These are phyloP conservation scores for Phytopythium ostracodes DNA, from an alignment of 352 stramenopile genomes.

Conservation along the genomic window DNA sequence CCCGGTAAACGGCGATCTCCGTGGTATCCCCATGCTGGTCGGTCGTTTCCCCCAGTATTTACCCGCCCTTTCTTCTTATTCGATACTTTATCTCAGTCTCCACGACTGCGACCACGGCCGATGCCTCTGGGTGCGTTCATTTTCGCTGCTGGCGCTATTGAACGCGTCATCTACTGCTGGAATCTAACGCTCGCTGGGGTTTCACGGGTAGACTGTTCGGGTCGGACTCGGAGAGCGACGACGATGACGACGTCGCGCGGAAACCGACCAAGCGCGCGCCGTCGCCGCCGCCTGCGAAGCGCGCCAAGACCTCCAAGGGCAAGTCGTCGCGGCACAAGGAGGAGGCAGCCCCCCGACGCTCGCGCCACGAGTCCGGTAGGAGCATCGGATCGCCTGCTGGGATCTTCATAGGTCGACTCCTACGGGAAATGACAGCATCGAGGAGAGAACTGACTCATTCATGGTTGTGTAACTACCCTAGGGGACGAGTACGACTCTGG, in stretches of 20 bases:
- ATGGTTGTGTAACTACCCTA: not conserved
- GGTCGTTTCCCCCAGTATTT: not conserved
- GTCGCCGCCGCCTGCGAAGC: constrained; percentile 37
- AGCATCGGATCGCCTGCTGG: too few species aligned
- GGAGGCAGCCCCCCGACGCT: constrained; percentile 10
- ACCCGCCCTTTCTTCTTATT: constrained; percentile 1
- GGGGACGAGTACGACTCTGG: constrained; percentile 84
- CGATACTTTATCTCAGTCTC: constrained; percentile 17
- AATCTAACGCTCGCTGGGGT: not conserved
- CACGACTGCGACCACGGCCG: constrained; percentile 41
- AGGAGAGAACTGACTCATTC: not conserved
- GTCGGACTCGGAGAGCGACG: constrained; percentile 85
- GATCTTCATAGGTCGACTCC: not conserved
- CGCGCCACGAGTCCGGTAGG: constrained; percentile 22
- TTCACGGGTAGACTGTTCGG: constrained; percentile 73
- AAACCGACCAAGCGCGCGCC: constrained; percentile 39
- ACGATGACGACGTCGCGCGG: constrained; percentile 34
- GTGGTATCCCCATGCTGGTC: not conserved
- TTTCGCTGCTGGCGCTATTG: not conserved
- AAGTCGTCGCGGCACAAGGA: constrained; percentile 12
- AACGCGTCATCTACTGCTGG: not conserved
- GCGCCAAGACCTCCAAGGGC: constrained; percentile 30
- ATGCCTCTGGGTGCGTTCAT: constrained; percentile 58
- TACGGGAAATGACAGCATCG: not conserved
- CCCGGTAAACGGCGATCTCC: constrained; percentile 22